phyloP scores from a whole-genome alignment of 164 flowering plant genomes.

The Sedum album region DNA sequence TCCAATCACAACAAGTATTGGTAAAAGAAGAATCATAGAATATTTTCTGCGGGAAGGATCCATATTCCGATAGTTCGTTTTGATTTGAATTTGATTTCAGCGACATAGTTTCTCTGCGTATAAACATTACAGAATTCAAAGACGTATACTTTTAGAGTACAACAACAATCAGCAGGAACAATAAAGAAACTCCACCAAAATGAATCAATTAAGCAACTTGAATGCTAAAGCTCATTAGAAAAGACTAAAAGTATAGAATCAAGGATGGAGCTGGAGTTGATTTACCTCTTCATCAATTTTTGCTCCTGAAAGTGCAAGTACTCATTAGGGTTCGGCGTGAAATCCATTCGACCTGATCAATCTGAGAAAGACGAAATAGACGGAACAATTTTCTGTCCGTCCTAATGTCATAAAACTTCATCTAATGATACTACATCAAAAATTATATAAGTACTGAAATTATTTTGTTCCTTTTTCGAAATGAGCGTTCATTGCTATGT shows the following conservation, averaged over 20 bases:
- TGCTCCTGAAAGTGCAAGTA: background rate
- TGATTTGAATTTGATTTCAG: background rate
- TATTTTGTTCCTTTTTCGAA: slow-evolving; percentile 5
- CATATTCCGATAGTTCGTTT: background rate
- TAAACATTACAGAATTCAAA: background rate
- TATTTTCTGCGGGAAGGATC: background rate
- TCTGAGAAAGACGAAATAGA: background rate
- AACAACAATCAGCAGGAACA: background rate
- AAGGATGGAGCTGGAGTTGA: background rate
- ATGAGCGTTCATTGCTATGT: background rate
- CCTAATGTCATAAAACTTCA: background rate
- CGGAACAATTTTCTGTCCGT: background rate
- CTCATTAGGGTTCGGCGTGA: background rate
- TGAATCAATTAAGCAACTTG: background rate
- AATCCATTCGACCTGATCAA: background rate
- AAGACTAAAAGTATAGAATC: background rate
- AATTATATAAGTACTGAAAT: background rate
- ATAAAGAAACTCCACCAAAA: background rate
- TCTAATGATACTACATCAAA: background rate
- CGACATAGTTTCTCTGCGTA: background rate
- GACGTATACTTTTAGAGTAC: background rate
- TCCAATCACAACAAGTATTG: background rate
- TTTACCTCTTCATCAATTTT: background rate
- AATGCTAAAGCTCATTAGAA: background rate
- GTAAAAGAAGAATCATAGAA: background rate